Conservation (phyloP, 1,284 basidiomycete species). For the Somion occarium region DNA sequence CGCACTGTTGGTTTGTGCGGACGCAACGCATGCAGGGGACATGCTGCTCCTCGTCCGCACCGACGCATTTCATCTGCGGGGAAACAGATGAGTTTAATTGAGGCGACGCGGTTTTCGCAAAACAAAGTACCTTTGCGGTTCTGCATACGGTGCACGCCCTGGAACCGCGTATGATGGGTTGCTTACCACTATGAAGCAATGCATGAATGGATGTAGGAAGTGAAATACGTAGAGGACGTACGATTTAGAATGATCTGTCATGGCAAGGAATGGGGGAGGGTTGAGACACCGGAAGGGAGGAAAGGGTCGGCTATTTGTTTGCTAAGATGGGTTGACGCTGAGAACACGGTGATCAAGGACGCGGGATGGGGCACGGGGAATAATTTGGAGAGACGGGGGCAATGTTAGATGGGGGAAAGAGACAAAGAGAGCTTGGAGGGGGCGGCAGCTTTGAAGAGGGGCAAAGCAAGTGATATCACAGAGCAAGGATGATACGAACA, state of each 20-base stretch:
- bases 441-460: constrained; percentile 3
- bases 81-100: constrained; percentile 16
- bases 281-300: constrained; percentile 2
- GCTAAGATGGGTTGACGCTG: neutral
- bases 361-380: neutral
- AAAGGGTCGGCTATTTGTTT: neutral
- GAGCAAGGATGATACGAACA: constrained; percentile 1
- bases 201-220: constrained; percentile 4
- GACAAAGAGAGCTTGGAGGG: neutral
- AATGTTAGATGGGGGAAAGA: neutral
- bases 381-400: neutral
- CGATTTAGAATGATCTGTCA: constrained; percentile 9
- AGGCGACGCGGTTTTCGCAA: constrained; percentile 14
- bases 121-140: constrained; percentile 60
- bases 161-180: constrained; percentile 65
- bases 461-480: constrained; percentile 6
- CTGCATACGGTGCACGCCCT: constrained; percentile 80
- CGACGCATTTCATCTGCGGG: constrained; percentile 80
- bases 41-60: constrained; percentile 63
- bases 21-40: constrained; percentile 75
- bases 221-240: constrained; percentile 3
- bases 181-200: constrained; percentile 29
- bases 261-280: neutral
- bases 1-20: constrained; percentile 74
- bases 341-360: neutral